Percentiles rank a stretch among this genome's conserved stretches.
These are phyloP conservation scores for Penicillium sp. DNA, from an alignment of 2,329 filamentous ascomycete species.

Conservation along the genomic window DNA sequence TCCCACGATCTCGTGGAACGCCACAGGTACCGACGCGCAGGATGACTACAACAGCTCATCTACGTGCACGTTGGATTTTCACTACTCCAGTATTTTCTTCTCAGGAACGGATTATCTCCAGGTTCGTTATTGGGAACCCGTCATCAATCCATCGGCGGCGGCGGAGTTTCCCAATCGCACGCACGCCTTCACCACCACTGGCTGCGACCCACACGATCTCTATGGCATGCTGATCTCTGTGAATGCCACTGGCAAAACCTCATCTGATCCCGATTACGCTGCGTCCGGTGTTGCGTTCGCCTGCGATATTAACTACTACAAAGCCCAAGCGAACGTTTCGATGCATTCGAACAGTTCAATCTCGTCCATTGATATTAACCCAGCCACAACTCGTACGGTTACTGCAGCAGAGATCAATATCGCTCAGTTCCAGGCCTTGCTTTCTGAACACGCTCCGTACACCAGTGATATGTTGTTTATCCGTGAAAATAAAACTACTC, in stretches of 20 bases:
- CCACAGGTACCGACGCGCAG: constrained; percentile 24
- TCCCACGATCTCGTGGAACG: constrained; percentile 30
- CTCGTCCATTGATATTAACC: constrained; percentile 22
- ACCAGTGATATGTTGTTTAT: constrained; percentile 37
- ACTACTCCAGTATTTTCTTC: constrained; percentile 32
- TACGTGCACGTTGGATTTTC: constrained; percentile 29
- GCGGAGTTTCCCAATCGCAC: constrained; percentile 9
- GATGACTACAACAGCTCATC: constrained; percentile 9
- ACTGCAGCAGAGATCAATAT: constrained; percentile 29
- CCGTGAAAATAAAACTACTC: constrained; percentile 27
- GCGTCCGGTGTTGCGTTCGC: constrained; percentile 32
- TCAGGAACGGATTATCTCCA: constrained; percentile 31
- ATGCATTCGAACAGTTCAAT: constrained; percentile 40
- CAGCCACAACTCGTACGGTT: constrained; percentile 19
- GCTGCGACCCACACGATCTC: constrained; percentile 32
- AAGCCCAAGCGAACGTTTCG: constrained; percentile 27
- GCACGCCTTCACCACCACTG: constrained; percentile 24
- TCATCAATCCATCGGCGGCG: constrained; percentile 13
- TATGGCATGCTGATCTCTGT: constrained; percentile 35
- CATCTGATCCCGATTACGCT: constrained; percentile 15
- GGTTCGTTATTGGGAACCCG: constrained; percentile 37
- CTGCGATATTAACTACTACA: constrained; percentile 31
- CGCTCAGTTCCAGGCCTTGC: constrained; percentile 31
- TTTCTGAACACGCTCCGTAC: constrained; percentile 32
- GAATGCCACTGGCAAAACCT: constrained; percentile 22